phyloP scores from a whole-genome alignment of 2,329 filamentous ascomycete species.

The Madurella mycetomatis region DNA sequence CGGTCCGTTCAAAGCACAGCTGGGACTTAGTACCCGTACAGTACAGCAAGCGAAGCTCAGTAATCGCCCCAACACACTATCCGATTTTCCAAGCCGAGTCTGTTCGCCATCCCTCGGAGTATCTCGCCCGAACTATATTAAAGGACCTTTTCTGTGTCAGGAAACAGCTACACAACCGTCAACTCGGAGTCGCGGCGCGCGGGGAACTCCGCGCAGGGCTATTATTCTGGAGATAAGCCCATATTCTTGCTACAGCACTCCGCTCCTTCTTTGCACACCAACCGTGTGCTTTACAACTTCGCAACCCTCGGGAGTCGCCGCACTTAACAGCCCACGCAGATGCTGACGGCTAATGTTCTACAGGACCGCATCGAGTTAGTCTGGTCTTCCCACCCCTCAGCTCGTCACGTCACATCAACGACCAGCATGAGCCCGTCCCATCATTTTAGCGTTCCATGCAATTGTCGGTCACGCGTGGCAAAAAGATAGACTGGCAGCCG shows the following conservation, averaged over 20 bases:
- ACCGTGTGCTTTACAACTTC: background rate
- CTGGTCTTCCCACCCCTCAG: background rate
- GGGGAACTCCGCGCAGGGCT: no score
- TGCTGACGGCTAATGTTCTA: background rate
- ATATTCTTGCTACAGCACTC: no score
- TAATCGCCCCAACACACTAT: no score
- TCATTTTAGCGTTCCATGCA: background rate
- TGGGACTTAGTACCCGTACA: no score
- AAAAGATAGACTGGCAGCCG: background rate
- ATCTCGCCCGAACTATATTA: background rate
- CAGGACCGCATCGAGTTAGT: background rate
- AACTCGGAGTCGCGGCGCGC: background rate
- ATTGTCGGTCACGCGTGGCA: slow-evolving; percentile 14
- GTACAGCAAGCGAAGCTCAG: no score
- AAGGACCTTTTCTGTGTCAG: background rate
- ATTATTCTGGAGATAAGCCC: no score
- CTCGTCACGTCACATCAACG: slow-evolving; percentile 6
- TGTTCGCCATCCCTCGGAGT: background rate
- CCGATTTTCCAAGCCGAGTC: no score
- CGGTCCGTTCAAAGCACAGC: no score
- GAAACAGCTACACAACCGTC: background rate
- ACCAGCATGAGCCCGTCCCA: background rate
- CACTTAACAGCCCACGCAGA: background rate
- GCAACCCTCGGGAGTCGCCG: background rate
- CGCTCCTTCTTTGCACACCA: background rate